Percentiles rank a stretch among this genome's conserved stretches.
Evolutionary conservation across 495 filamentous ascomycete genomes (phyloP).

Genomic region (Talaromyces adpressus): DNA sequence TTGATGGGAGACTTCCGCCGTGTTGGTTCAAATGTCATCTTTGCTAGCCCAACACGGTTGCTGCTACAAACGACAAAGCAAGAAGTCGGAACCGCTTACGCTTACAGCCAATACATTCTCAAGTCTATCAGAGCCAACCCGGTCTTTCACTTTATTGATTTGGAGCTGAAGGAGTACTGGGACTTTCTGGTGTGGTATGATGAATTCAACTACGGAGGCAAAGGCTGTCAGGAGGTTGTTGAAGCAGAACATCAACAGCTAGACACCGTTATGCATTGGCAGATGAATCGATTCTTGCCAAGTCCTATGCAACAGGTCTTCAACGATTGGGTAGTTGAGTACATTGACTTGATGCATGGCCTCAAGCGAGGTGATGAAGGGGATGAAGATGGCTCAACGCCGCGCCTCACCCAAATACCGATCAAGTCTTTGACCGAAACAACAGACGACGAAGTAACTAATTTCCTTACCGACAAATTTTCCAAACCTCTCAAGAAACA

Average conservation of each 20-base stretch:
- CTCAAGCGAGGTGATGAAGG: constrained; percentile 59
- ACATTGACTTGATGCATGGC: constrained; percentile 88
- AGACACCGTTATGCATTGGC: constrained; percentile 97
- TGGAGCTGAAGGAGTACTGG: constrained; percentile 99
- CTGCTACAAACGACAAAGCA: constrained; percentile 93
- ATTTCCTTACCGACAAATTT: constrained; percentile 66
- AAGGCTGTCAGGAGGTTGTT: constrained; percentile 75
- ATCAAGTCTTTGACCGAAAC: constrained; percentile 36
- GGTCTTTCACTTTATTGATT: constrained; percentile 92
- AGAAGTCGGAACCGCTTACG: constrained; percentile 94
- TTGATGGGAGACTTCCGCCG: constrained; percentile 95
- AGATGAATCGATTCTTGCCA: constrained; percentile 84
- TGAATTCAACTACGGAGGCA: constrained; percentile 96
- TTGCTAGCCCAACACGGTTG: constrained; percentile 80
- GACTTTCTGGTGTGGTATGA: constrained; percentile 99
- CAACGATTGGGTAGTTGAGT: constrained; percentile 89
- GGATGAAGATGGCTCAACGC: constrained; percentile 45
- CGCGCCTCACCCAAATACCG: constrained; percentile 70
- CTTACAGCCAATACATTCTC: constrained; percentile 93
- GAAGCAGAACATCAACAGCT: constrained; percentile 81
- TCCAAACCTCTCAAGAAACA: constrained; percentile 87
- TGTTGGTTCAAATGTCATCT: constrained; percentile 89
- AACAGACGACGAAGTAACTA: constrained; percentile 48
- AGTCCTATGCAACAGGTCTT: constrained; percentile 74
- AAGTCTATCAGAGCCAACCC: constrained; percentile 94